Percentiles rank a stretch among this genome's conserved stretches.
These are phyloP conservation scores for Spergularia marina DNA, from an alignment of 148 eudicot species.

Conservation along the genomic window DNA sequence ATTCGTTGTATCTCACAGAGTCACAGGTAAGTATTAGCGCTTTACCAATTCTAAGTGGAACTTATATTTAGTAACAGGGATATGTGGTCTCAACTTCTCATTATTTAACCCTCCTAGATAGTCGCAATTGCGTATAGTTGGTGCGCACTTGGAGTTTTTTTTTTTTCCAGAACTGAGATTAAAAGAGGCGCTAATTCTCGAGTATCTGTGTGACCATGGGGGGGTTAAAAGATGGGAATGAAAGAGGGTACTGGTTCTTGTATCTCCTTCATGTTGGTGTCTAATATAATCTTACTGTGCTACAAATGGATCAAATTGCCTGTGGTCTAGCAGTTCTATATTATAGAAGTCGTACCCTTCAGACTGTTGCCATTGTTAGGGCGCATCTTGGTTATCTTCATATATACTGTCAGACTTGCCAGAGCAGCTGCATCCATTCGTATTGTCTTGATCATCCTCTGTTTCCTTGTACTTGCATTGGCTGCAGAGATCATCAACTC, in stretches of 20 bases:
- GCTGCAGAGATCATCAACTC: constrained; percentile 62
- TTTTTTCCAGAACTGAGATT: no score
- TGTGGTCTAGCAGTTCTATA: constrained; percentile 7
- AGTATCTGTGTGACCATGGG: no score
- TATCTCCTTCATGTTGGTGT: no score
- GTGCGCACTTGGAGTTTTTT: no score
- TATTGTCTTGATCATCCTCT: constrained; percentile 84
- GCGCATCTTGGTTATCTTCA: constrained; percentile 66
- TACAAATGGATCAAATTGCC: not conserved
- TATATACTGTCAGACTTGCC: constrained; percentile 52
- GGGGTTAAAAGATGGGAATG: no score
- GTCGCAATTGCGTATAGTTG: no score
- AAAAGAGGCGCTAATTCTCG: no score
- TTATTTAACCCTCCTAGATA: no score
- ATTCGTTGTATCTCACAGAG: not conserved
- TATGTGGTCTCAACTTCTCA: no score
- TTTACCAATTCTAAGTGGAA: not conserved
- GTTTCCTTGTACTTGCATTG: constrained; percentile 72
- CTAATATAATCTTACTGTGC: not conserved
- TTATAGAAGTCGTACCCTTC: constrained; percentile 30
- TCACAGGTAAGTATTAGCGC: constrained; percentile 37
- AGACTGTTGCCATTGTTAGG: constrained; percentile 52
- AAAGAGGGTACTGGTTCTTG: no score
- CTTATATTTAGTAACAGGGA: no score
- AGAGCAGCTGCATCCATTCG: constrained; percentile 51